These are phyloP conservation scores for Hymenochaete sp. DNA, from an alignment of 1,284 basidiomycete species.

Conservation along the genomic window DNA sequence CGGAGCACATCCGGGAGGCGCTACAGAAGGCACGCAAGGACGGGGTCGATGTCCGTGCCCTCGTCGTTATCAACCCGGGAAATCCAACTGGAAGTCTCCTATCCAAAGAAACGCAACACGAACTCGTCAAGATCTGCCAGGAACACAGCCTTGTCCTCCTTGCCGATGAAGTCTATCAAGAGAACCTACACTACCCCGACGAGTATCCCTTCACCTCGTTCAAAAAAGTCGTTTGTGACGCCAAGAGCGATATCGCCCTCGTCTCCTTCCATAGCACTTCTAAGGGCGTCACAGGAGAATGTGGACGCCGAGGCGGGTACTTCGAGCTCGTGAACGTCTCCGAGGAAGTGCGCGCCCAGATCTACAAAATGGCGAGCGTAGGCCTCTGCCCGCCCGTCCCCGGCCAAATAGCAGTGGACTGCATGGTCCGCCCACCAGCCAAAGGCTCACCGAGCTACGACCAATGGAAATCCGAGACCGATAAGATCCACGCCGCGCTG, in stretches of 20 bases:
- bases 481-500: constrained; percentile 67
- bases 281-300: constrained; percentile 91
- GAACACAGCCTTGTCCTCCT: constrained; percentile 80
- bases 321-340: constrained; percentile 82
- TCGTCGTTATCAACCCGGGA: constrained; percentile 94
- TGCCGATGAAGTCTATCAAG: constrained; percentile 94
- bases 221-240: constrained; percentile 72
- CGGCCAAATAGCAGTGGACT: constrained; percentile 89
- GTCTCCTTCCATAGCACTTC: constrained; percentile 94
- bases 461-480: constrained; percentile 77
- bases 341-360: constrained; percentile 68
- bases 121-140: constrained; percentile 76
- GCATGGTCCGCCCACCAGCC: constrained; percentile 80
- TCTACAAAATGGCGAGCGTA: constrained; percentile 94
- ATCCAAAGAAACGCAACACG: constrained; percentile 58
- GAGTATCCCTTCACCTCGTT: constrained; percentile 82
- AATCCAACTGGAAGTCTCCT: constrained; percentile 90
- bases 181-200: constrained; percentile 69
- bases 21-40: constrained; percentile 61
- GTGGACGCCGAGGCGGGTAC: constrained; percentile 89
- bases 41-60: constrained; percentile 63
- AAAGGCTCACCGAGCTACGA: constrained; percentile 66
- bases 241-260: constrained; percentile 64
- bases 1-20: constrained; percentile 57
- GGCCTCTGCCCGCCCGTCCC: constrained; percentile 81